Evolutionary conservation across 208 protist genomes (phyloP).

Genomic region (Trypanosoma avium): DNA sequence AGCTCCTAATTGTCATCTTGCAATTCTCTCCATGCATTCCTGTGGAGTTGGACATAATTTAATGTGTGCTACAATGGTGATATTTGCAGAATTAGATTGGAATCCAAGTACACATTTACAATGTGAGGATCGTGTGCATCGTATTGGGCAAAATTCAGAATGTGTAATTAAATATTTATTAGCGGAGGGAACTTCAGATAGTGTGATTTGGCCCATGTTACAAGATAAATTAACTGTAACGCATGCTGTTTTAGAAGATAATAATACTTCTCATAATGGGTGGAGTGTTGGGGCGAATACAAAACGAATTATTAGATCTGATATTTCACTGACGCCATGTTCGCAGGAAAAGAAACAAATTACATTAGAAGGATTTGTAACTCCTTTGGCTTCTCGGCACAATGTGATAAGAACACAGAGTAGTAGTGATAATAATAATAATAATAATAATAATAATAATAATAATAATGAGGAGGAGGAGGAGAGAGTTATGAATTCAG

Average conservation of each 20-base stretch:
- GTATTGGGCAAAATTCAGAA: slow-evolving; percentile 91
- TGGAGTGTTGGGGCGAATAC: slow-evolving; percentile 9
- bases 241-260: slow-evolving; percentile 68
- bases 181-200: slow-evolving; percentile 89
- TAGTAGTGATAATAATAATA: background rate
- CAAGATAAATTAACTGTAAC: slow-evolving; percentile 86
- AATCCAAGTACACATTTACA: slow-evolving; percentile 95
- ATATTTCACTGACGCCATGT: slow-evolving; percentile 17
- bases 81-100: slow-evolving; percentile 98
- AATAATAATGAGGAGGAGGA: background rate
- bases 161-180: slow-evolving; percentile 94
- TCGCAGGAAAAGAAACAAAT: slow-evolving; percentile 19
- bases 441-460: background rate
- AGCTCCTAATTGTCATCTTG: slow-evolving; percentile 69
- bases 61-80: slow-evolving; percentile 90
- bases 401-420: slow-evolving; percentile 1
- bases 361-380: slow-evolving; percentile 26
- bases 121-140: slow-evolving; percentile 96
- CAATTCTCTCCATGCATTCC: slow-evolving; percentile 93
- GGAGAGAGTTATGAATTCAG: background rate
- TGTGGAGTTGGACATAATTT: slow-evolving; percentile 96
- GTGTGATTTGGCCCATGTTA: slow-evolving; percentile 90
- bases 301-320: slow-evolving; percentile 6
- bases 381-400: background rate
- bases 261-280: slow-evolving; percentile 1